Evolutionary conservation across 345 rosid genomes (phyloP), one percentile per base, ranked within the genome.

Genomic region (Brassica juncea): DNA sequence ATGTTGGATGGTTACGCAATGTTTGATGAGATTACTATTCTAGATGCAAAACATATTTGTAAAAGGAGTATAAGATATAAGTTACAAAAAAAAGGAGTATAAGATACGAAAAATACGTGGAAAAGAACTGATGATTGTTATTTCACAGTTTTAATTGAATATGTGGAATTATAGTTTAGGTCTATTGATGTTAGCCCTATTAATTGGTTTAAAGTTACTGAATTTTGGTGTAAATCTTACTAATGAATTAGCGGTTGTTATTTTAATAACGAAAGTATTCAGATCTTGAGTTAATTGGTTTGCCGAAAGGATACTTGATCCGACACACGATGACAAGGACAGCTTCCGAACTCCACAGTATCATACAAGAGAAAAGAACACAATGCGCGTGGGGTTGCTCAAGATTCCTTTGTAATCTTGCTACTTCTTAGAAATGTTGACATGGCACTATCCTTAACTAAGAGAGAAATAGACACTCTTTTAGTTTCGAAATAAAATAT

Each of bases 391-490:
- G 83, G 80, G 83, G 79, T 62, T 80, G 30, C 72, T 64, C 14
- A 63, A 64, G 80, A 80, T 80, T 80, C 83, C 79, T 74, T 73
- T 73, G 82, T 79, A 67, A 44, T 80, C 83, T 69, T 80, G 31
- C 6, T 69, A 52, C 57, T 64, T 80, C 64, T 66, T 58, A 69
- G 73, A 71, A 75, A 75, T 76, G 42, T 65, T 80, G 73, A 65
- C 71, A 55, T 75, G 70, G 35, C 62, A 71, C 47, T 52, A 68
- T 28, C 31, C 71, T 34, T 68, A 68, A 34, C 27, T 57, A 60
- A 67, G 65, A 28, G 32, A 70, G 23, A 52, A 2, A 35, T 31
- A 62, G 34, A 62, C 6, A 15, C 68, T 14, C 44, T 30, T 39
- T 57, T 35, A 57, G 49, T 66, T 78, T 65, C 12, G 2, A 57